A percentile compares a stretch with the other conserved stretches of the same genome.
Evolutionary conservation across 331 rosid species (phyloP).

Genomic region (Quercus lobata): DNA sequence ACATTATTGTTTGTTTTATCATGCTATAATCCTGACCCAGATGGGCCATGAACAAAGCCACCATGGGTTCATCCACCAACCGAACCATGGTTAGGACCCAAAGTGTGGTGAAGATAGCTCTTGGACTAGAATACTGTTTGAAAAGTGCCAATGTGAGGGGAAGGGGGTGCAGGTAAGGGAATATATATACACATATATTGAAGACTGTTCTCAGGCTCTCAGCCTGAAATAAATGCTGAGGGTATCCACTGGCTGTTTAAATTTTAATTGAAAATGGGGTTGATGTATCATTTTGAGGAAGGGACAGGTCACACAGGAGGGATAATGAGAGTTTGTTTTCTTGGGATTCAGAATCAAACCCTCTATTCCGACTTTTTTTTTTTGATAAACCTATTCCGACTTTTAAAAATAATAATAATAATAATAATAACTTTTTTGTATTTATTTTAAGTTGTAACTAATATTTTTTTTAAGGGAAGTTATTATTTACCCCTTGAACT

Average conservation of each 20-base stretch:
- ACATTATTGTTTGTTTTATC: slow-evolving; percentile 7
- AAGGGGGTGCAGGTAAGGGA: slow-evolving; percentile 1
- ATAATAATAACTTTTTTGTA: no score
- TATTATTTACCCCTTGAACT: no score
- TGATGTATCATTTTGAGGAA: slow-evolving; percentile 62
- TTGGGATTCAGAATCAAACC: slow-evolving; percentile 57
- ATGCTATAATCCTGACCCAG: neutral
- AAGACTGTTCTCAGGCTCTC: slow-evolving; percentile 1
- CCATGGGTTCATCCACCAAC: neutral
- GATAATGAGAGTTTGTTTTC: slow-evolving; percentile 68
- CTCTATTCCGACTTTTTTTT: neutral
- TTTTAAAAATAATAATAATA: no score
- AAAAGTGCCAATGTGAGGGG: slow-evolving; percentile 26
- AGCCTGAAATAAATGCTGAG: slow-evolving; percentile 23
- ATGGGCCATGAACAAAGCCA: slow-evolving; percentile 21
- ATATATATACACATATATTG: slow-evolving; percentile 20
- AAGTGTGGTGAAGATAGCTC: neutral
- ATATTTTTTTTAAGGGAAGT: no score
- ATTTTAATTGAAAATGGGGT: slow-evolving; percentile 41
- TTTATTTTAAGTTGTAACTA: no score
- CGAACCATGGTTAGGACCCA: slow-evolving; percentile 26
- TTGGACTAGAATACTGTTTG: slow-evolving; percentile 1
- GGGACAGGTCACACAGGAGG: slow-evolving; percentile 45
- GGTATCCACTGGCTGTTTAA: slow-evolving; percentile 43
- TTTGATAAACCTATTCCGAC: no score